Conservation (phyloP, 352 stramenopile genomes). For the Halophytophthora batemanensis region DNA sequence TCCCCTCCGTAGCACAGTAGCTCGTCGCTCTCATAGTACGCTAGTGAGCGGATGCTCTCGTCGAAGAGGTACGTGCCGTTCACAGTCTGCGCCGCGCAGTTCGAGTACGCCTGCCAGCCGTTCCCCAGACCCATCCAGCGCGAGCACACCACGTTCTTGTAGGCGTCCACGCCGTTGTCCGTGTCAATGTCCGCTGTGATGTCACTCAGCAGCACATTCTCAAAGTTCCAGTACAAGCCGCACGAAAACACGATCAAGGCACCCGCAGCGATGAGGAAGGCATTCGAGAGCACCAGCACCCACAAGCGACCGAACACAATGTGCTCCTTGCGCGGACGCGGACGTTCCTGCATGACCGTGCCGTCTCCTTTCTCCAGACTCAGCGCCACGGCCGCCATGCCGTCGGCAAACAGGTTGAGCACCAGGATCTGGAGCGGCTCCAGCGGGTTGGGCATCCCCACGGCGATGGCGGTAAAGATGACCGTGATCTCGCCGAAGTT, state of each 20-base stretch:
- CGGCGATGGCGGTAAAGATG: slow-evolving; percentile 62
- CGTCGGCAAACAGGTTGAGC: slow-evolving; percentile 98
- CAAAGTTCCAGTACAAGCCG: slow-evolving; percentile 73
- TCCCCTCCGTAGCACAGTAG: slow-evolving; percentile 46
- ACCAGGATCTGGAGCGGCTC: slow-evolving; percentile 97
- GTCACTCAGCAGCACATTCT: slow-evolving; percentile 49
- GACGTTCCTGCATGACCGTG: slow-evolving; percentile 58
- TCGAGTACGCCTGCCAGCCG: slow-evolving; percentile 42
- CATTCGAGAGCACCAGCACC: slow-evolving; percentile 65
- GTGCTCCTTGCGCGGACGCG: slow-evolving; percentile 50
- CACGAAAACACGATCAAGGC: slow-evolving; percentile 59
- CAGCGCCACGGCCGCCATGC: slow-evolving; percentile 65
- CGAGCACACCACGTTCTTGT: slow-evolving; percentile 46
- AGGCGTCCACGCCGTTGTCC: slow-evolving; percentile 29
- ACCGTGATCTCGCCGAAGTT: slow-evolving; percentile 95
- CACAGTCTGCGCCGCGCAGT: slow-evolving; percentile 32
- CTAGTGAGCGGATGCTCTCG: slow-evolving; percentile 24
- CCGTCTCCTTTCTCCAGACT: slow-evolving; percentile 73
- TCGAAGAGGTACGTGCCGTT: slow-evolving; percentile 41
- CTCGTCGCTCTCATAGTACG: slow-evolving; percentile 40
- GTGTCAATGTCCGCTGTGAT: slow-evolving; percentile 45
- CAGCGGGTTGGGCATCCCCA: slow-evolving; percentile 83
- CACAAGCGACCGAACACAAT: slow-evolving; percentile 71
- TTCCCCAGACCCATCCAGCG: slow-evolving; percentile 54
- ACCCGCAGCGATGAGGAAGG: slow-evolving; percentile 50